Conservation (phyloP, 371 early-diverging fungal genomes). For the Coemansia sp. region DNA sequence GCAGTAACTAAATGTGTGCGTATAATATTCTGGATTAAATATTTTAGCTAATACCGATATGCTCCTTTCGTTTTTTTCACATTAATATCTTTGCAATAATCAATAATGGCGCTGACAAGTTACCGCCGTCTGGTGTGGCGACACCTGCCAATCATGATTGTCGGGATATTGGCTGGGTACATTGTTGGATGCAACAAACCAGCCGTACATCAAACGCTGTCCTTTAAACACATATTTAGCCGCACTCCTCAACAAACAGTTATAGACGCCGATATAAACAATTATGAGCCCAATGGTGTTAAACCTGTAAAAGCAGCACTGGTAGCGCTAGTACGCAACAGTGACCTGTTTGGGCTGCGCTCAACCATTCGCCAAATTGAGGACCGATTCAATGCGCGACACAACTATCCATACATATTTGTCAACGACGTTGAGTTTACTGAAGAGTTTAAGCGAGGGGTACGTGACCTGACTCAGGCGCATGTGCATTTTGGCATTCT, state of each 20-base stretch:
- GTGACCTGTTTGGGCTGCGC: constrained; percentile 68
- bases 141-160: constrained; percentile 26
- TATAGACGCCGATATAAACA: neutral
- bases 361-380: constrained; percentile 74
- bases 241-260: neutral
- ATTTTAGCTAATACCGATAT: neutral
- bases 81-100: neutral
- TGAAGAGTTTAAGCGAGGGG: constrained; percentile 66
- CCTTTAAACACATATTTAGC: neutral
- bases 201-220: neutral
- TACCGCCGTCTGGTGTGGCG: constrained; percentile 22
- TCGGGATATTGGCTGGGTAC: constrained; percentile 33
- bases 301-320: constrained; percentile 55
- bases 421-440: constrained; percentile 81
- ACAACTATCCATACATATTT: constrained; percentile 89
- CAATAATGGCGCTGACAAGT: neutral
- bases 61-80: neutral
- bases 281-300: neutral
- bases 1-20: too few relatives aligned
- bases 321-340: constrained; percentile 70
- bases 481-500: constrained; percentile 58
- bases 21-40: neutral
- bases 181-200: constrained; percentile 25
- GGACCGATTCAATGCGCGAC: constrained; percentile 76
- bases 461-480: constrained; percentile 58